These are phyloP conservation scores for Aspergillus incahuasiensis DNA, from an alignment of 495 filamentous ascomycete species.

Conservation along the genomic window DNA sequence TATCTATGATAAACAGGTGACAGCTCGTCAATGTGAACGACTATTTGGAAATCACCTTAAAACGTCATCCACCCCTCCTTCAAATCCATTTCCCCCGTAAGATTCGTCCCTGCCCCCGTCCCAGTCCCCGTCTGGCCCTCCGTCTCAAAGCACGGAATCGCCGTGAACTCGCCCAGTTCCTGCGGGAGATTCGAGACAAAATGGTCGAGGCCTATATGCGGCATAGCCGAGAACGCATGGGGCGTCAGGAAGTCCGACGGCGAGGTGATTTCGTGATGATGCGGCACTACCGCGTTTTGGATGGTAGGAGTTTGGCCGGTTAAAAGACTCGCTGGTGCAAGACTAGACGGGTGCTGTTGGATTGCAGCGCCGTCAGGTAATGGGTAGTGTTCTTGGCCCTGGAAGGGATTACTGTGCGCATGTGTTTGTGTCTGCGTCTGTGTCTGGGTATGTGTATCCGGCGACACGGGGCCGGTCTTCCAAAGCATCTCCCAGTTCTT, in stretches of 20 bases:
- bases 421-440: background rate
- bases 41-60: no score
- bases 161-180: conserved; percentile 44
- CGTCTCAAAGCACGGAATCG: conserved; percentile 44
- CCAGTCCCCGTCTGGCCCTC: conserved; percentile 26
- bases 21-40: no score
- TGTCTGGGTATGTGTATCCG: conserved; percentile 18
- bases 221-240: conserved; percentile 33
- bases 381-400: conserved; percentile 11
- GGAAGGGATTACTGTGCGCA: conserved; percentile 10
- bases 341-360: conserved; percentile 11
- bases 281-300: conserved; percentile 21
- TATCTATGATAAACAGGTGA: no score
- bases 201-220: conserved; percentile 41
- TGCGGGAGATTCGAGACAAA: conserved; percentile 46
- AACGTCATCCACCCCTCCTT: conserved; percentile 21
- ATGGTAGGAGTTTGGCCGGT: conserved; percentile 13
- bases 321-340: conserved; percentile 15
- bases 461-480: conserved; percentile 45
- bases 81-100: conserved; percentile 31
- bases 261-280: conserved; percentile 19
- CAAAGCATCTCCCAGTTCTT: conserved; percentile 52
- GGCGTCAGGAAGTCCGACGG: conserved; percentile 30
- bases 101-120: background rate
- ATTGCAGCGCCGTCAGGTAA: conserved; percentile 21